Evolutionary conservation across 257 asterid species (phyloP).

Genomic region (Solanum peruvianum): DNA sequence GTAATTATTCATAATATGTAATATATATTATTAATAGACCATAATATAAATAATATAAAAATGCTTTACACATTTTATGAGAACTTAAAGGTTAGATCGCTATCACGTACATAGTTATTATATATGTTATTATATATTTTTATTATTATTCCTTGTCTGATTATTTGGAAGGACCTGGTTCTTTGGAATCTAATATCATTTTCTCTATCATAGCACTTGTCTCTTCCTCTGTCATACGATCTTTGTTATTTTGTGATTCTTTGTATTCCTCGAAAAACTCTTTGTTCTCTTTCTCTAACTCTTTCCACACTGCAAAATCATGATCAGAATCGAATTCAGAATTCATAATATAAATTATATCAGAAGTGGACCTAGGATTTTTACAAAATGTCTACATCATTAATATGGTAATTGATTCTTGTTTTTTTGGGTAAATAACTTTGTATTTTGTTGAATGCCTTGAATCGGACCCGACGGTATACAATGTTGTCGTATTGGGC

Average conservation of each 20-base stretch:
- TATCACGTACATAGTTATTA: background rate
- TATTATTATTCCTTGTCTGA: background rate
- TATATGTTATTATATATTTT: background rate
- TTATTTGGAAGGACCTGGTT: background rate
- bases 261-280: constrained; percentile 29
- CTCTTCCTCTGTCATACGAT: constrained; percentile 22
- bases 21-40: background rate
- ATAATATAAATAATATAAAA: no score
- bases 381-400: background rate
- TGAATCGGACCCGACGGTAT: no score
- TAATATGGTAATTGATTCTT: background rate
- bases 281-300: constrained; percentile 34
- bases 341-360: background rate
- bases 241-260: constrained; percentile 19
- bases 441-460: no score
- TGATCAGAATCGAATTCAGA: background rate
- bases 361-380: no score
- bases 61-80: background rate
- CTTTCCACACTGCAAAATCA: constrained; percentile 29
- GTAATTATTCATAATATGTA: background rate
- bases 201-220: constrained; percentile 24
- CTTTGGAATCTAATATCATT: constrained; percentile 6
- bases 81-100: background rate
- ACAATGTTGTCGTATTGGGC: no score
- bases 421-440: background rate